These are phyloP conservation scores for Dryas octopetala DNA, from an alignment of 306 rosid species.

Conservation along the genomic window DNA sequence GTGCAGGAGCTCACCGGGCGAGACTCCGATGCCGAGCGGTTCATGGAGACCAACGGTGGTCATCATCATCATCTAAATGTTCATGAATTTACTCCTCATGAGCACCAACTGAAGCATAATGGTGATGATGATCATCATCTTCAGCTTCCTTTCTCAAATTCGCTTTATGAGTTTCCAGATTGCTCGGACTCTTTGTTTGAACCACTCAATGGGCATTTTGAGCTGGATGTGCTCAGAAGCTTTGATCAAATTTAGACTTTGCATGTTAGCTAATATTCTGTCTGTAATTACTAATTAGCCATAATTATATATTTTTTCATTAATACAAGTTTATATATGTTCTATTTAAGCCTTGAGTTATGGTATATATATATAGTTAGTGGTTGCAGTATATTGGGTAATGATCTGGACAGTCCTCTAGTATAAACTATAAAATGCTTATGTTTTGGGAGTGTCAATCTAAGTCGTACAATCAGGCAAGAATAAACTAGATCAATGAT, in stretches of 20 bases:
- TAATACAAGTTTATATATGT: background rate
- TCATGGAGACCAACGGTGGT: slow-evolving; percentile 32
- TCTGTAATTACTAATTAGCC: slow-evolving; percentile 23
- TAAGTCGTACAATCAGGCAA: no score
- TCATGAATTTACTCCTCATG: slow-evolving; percentile 1
- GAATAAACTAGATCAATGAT: no score
- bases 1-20: slow-evolving; percentile 86
- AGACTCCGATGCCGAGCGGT: slow-evolving; percentile 66
- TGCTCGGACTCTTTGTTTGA: slow-evolving; percentile 17
- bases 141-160: slow-evolving; percentile 17
- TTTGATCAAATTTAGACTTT: slow-evolving; percentile 4
- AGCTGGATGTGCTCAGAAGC: slow-evolving; percentile 17
- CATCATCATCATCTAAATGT: background rate
- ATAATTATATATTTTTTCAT: background rate
- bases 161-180: background rate
- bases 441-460: no score
- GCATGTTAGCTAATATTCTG: background rate
- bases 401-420: no score
- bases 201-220: background rate
- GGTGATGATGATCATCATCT: background rate
- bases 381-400: no score
- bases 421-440: no score
- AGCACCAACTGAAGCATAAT: slow-evolving; percentile 16
- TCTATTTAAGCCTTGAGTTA: no score
- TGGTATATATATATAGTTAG: no score